phyloP scores from a whole-genome alignment of 148 eudicot species.

The Fagopyrum homotropicum region DNA sequence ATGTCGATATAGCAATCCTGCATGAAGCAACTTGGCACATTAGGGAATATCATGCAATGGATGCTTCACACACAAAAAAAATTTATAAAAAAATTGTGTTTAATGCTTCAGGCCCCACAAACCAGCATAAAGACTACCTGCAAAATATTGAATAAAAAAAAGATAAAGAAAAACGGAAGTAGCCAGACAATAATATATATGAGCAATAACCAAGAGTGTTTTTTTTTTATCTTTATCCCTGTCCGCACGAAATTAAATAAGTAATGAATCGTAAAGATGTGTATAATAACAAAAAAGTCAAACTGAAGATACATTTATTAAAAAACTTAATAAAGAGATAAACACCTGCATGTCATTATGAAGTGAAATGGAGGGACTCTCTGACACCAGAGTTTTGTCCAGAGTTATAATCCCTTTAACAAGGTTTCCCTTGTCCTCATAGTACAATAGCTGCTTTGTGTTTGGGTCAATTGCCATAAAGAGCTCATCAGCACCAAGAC shows the following conservation, averaged over 20 bases:
- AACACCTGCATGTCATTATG: conserved; percentile 91
- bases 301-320: not conserved
- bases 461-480: conserved; percentile 85
- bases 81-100: not conserved
- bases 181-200: not conserved
- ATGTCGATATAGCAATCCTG: conserved; percentile 97
- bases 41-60: not conserved
- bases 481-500: conserved; percentile 93
- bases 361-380: conserved; percentile 52
- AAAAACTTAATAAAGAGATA: not conserved
- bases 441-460: conserved; percentile 71
- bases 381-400: conserved; percentile 67
- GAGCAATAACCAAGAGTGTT: not conserved
- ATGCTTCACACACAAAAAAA: not conserved
- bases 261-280: not conserved
- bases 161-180: not conserved
- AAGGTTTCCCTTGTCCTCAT: conserved; percentile 70
- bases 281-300: not conserved
- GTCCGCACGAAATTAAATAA: not conserved
- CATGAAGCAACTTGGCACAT: conserved; percentile 11
- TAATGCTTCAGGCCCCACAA: not conserved
- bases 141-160: not conserved
- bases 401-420: conserved; percentile 53
- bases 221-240: not conserved
- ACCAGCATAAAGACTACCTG: not conserved